Percentiles rank a stretch among this genome's conserved stretches.
These are phyloP conservation scores for Fonsecaea pedrosoi DNA, from an alignment of 2,329 filamentous ascomycete species.

Conservation along the genomic window DNA sequence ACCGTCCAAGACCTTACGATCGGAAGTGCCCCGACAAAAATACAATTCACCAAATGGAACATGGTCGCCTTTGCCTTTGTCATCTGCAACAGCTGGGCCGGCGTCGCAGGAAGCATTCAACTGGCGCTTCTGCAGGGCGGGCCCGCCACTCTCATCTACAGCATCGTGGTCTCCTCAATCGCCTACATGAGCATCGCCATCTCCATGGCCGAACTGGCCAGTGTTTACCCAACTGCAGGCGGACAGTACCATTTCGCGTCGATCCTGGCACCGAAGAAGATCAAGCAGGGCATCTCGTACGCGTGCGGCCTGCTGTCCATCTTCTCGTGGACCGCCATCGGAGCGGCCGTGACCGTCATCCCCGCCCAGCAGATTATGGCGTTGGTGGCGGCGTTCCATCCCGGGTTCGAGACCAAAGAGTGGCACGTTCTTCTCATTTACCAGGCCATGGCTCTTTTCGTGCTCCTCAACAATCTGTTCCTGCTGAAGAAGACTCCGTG, in stretches of 20 bases:
- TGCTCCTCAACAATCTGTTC: conserved; percentile 39
- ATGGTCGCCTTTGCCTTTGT: conserved; percentile 27
- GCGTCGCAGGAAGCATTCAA: conserved; percentile 38
- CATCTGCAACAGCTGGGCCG: conserved; percentile 42
- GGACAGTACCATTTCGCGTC: conserved; percentile 45
- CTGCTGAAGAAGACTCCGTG: conserved; percentile 19
- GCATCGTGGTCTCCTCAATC: conserved; percentile 22
- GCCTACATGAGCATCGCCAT: conserved; percentile 26
- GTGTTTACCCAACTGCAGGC: conserved; percentile 44
- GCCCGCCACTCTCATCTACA: conserved; percentile 22
- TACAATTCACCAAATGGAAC: conserved; percentile 17
- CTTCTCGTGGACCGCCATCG: conserved; percentile 41
- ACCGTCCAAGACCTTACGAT: conserved; percentile 3
- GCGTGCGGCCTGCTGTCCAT: conserved; percentile 39
- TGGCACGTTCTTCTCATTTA: conserved; percentile 41
- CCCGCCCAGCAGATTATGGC: conserved; percentile 40
- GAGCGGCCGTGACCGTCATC: conserved; percentile 38
- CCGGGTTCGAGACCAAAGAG: conserved; percentile 30
- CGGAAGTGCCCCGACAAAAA: conserved; percentile 6
- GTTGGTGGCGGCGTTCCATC: conserved; percentile 34
- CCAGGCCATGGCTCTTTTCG: conserved; percentile 33
- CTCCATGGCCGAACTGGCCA: conserved; percentile 43
- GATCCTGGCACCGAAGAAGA: conserved; percentile 40
- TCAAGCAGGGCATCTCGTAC: conserved; percentile 29
- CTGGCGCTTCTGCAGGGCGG: conserved; percentile 32